Base-by-base conservation (phyloP, 805 yeast species). In the Cyberlindnera maclurae region DNA sequence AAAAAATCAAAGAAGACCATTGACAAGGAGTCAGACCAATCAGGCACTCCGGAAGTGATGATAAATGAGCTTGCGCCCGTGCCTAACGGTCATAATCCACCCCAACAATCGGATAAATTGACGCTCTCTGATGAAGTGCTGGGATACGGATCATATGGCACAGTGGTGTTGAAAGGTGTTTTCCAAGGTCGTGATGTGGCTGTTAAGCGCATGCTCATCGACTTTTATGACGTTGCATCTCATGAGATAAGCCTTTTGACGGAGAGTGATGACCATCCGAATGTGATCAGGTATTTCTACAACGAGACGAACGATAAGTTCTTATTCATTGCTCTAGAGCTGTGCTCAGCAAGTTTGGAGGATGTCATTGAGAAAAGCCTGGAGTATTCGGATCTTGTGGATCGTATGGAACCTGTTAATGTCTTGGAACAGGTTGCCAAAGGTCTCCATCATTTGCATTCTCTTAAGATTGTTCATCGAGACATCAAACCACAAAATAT, bases 91-190 rank as follows among this genome's bases (percentile, higher is more conserved):
- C 24, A 20, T 8, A 20, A 8, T 20, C 24, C 24, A 20, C 24
- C 24, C 8, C 24, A 18, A 7, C 20, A 20, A 12, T 32, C 31
- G 4, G 37, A 34, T 22, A 35, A 73, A 40, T 59, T 86, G 45
- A 64, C 70, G 0, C 73, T 90, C 3, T 75, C 94, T 0, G 82
- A 82, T 45, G 75, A 71, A 22, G 72, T 88, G n/a, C 63, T 93
- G 36, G 98, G 98, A 1, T 87, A 86, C 57, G 98, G 98, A 1
- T 86, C 96, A 1, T 96, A 89, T 50, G 98, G 98, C 20, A 93
- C 98, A 0, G 87, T 90, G 22, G 98, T 93, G 1, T 87, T 78
- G 55, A 77, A 81, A 55, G 98, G 98, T 1, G 73, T 76, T 4
- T 93, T 89, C 63, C 96, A 90, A 55, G 81, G 78, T 49, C 71